Percentiles rank a stretch among this genome's conserved stretches.
phyloP scores from a whole-genome alignment of 306 rosid genomes.

The Gynostemma pentaphyllum region DNA sequence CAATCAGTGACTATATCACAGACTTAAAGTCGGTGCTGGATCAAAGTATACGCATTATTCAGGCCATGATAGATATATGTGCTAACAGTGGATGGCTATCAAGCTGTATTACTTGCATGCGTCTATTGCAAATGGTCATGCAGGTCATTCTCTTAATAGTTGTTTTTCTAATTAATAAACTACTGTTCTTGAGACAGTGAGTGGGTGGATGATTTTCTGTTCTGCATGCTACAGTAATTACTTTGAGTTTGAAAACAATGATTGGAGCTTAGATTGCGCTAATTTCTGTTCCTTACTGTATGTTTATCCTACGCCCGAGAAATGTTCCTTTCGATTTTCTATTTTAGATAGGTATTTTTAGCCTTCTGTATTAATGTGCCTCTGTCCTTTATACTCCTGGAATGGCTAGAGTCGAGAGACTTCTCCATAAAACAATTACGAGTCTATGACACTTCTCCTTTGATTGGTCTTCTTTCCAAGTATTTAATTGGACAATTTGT shows the following conservation, averaged over 20 bases:
- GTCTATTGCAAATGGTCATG: slow-evolving; percentile 93
- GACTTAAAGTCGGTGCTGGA: slow-evolving; percentile 93
- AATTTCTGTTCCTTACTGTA: neutral
- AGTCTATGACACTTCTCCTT: no score
- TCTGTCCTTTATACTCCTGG: neutral
- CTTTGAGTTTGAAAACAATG: no score
- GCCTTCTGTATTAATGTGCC: neutral
- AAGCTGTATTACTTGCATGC: slow-evolving; percentile 86
- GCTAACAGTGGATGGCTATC: slow-evolving; percentile 96
- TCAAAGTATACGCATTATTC: slow-evolving; percentile 91
- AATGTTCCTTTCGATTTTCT: neutral
- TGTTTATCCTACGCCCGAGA: neutral
- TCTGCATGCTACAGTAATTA: neutral
- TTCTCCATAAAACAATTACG: no score
- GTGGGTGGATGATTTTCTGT: neutral
- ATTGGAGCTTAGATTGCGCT: neutral
- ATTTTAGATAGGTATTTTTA: neutral
- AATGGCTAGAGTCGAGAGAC: no score
- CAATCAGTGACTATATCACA: slow-evolving; percentile 81
- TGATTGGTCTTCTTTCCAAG: no score
- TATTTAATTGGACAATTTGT: no score
- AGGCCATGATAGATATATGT: slow-evolving; percentile 98
- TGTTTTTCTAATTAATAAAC: neutral
- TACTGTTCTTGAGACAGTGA: neutral
- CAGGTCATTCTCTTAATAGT: slow-evolving; percentile 43